phyloP scores from a whole-genome alignment of 139 green algal genomes.

The Chlorella sp. region DNA sequence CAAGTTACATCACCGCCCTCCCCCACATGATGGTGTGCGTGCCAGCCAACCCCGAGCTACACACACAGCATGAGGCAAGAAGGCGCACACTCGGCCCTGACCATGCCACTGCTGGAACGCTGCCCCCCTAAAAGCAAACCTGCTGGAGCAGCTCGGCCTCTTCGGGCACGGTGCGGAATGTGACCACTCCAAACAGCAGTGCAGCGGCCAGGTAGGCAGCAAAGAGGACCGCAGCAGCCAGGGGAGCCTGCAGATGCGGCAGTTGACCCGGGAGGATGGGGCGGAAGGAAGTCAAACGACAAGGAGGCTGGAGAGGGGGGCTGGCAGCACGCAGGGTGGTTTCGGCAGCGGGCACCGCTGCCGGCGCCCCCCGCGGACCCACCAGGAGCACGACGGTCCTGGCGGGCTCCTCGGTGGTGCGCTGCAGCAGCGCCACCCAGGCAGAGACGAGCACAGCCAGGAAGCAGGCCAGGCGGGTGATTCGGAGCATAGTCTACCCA shows the following conservation, averaged over 20 bases:
- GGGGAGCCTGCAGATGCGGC: slow-evolving; percentile 45
- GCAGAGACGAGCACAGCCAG: not conserved
- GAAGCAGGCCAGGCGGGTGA: not conserved
- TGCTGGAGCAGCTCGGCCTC: slow-evolving; percentile 54
- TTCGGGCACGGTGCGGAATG: slow-evolving; percentile 61
- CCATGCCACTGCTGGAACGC: not conserved
- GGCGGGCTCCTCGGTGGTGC: not conserved
- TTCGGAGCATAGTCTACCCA: slow-evolving; percentile 11
- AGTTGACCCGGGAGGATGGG: not conserved
- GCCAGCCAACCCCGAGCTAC: too few relatives aligned
- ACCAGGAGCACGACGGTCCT: slow-evolving; percentile 26
- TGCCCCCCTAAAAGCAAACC: not conserved
- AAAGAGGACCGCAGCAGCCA: slow-evolving; percentile 35
- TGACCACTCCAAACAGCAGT: slow-evolving; percentile 57
- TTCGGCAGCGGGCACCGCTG: not conserved
- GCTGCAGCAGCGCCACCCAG: slow-evolving; percentile 15
- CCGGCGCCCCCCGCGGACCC: not conserved
- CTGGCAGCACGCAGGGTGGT: not conserved
- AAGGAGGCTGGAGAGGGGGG: too few relatives aligned
- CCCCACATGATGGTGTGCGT: too few relatives aligned
- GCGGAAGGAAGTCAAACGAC: not conserved
- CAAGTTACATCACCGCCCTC: not conserved
- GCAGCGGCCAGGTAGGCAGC: slow-evolving; percentile 41
- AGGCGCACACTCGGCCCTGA: too few relatives aligned
- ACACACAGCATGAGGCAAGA: too few relatives aligned